phyloP scores from a whole-genome alignment of 2,329 filamentous ascomycete genomes.

The Hortaea werneckii region DNA sequence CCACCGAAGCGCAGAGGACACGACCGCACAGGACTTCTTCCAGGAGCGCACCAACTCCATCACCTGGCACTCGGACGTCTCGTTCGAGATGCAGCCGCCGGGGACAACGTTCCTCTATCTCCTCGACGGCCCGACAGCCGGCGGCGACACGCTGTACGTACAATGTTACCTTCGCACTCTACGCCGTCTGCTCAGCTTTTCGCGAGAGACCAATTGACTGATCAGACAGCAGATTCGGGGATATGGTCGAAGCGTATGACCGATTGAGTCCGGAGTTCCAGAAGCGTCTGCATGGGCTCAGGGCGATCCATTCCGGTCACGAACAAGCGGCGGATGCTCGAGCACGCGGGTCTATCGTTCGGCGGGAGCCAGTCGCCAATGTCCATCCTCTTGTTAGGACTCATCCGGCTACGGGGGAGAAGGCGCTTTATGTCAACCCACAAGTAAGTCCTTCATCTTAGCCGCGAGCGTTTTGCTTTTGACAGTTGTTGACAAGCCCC shows the following conservation, averaged over 20 bases:
- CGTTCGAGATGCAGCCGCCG: slow-evolving; percentile 79
- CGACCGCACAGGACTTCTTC: slow-evolving; percentile 52
- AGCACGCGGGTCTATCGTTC: slow-evolving; percentile 58
- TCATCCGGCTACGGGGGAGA: slow-evolving; percentile 71
- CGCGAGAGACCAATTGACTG: neutral
- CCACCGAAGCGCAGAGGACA: slow-evolving; percentile 59
- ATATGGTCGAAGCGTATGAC: slow-evolving; percentile 71
- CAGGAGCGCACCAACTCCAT: slow-evolving; percentile 58
- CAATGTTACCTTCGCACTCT: slow-evolving; percentile 32
- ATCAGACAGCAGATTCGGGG: slow-evolving; percentile 51
- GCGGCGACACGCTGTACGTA: slow-evolving; percentile 66
- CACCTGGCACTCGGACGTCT: slow-evolving; percentile 62
- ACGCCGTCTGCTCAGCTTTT: neutral
- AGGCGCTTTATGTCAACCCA: slow-evolving; percentile 72
- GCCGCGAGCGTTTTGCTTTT: neutral
- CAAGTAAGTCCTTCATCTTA: slow-evolving; percentile 21
- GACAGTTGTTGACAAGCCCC: too few relatives aligned
- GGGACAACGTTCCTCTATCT: slow-evolving; percentile 84
- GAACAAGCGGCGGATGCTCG: slow-evolving; percentile 67
- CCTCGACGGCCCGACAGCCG: slow-evolving; percentile 68
- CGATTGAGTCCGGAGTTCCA: slow-evolving; percentile 70
- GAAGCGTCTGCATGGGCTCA: slow-evolving; percentile 68
- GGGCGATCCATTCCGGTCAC: slow-evolving; percentile 66
- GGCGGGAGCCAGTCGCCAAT: slow-evolving; percentile 64
- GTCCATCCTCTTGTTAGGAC: slow-evolving; percentile 72